Base-by-base conservation (phyloP, 108 stramenopile genomes). In the Skeletonema marinoi region DNA sequence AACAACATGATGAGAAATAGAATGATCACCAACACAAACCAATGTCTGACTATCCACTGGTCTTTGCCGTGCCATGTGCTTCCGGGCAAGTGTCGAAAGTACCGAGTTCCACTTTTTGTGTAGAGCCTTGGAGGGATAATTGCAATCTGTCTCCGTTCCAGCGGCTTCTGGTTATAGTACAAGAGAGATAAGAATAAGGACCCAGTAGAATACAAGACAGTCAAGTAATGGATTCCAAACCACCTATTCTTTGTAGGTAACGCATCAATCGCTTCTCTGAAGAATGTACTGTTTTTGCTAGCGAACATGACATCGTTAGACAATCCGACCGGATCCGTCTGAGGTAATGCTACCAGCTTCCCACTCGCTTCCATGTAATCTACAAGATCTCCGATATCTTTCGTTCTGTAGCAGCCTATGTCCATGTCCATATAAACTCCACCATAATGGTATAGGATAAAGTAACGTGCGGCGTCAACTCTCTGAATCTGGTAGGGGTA, bases 351-450 rank as follows among this genome's bases (percentile, higher is more conserved):
- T 7, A 39, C 38, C 6, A 8, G 38, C 38, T 39, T 39, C 38
- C 38, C 38, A 39, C 38, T 39, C 38, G 38, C 38, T 9, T 39
- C 38, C 38, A 39, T 39, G 38, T 39, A 39, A 39, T 7, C 8
- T 39, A 39, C 38, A 39, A 39, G 38, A 39, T 39, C 38, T 9
- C 38, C 38, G 6, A 39, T 39, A 39, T 39, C 38, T 39, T 39
- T 39, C 38, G 38, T 39, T 9, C 8, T 39, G 38, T 8, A 39
- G 38, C 38, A 39, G 8, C 38, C 38, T 7, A 83, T 64, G 51
- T 83, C 82, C 35, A 73, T 74, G 29, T 74, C 73, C 13, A 59
- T 76, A 70, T 78, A 85, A 5, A 85, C 58, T 38, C 78, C 80
- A 14, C 80, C 78, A 66, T 60, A 75, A 42, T 65, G 72, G 13